Evolutionary conservation across 2,329 filamentous ascomycete genomes (phyloP).

Genomic region (Pseudogymnoascus sp.): DNA sequence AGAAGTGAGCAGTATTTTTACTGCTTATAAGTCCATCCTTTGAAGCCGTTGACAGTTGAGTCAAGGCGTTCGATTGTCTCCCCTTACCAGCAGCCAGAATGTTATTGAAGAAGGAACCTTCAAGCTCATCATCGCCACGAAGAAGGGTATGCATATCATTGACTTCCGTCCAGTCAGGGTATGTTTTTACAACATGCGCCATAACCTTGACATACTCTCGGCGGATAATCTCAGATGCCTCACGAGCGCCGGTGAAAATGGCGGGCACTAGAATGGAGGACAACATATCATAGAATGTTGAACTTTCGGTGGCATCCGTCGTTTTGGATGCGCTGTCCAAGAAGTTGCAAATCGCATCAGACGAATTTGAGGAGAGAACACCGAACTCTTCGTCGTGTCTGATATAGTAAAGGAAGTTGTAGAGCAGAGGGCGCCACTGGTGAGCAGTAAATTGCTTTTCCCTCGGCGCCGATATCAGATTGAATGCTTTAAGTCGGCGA

Average conservation of each 20-base stretch:
- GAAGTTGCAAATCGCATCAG: conserved; percentile 72
- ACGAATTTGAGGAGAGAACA: conserved; percentile 72
- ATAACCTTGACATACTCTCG: conserved; percentile 75
- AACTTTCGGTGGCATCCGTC: conserved; percentile 34
- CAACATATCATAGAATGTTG: conserved; percentile 53
- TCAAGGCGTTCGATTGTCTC: conserved; percentile 75
- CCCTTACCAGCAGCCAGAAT: conserved; percentile 85
- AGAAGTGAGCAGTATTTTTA: conserved; percentile 75
- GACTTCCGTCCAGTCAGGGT: conserved; percentile 64
- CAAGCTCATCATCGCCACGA: conserved; percentile 49
- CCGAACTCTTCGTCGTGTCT: conserved; percentile 82
- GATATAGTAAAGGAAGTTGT: conserved; percentile 85
- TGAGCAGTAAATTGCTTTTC: conserved; percentile 54
- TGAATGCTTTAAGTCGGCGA: conserved; percentile 70
- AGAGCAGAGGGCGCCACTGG: conserved; percentile 82
- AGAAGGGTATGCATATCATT: conserved; percentile 69
- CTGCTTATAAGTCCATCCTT: conserved; percentile 58
- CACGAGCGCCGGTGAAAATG: conserved; percentile 68
- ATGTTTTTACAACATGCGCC: conserved; percentile 66
- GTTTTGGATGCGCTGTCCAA: conserved; percentile 55
- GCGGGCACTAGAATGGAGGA: conserved; percentile 64
- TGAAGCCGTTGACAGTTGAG: conserved; percentile 66
- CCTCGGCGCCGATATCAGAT: conserved; percentile 58
- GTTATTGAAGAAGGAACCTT: conserved; percentile 82
- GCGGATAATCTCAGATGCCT: conserved; percentile 76